Conservation (phyloP, 495 filamentous ascomycete species). For the Neurospora sp. region DNA sequence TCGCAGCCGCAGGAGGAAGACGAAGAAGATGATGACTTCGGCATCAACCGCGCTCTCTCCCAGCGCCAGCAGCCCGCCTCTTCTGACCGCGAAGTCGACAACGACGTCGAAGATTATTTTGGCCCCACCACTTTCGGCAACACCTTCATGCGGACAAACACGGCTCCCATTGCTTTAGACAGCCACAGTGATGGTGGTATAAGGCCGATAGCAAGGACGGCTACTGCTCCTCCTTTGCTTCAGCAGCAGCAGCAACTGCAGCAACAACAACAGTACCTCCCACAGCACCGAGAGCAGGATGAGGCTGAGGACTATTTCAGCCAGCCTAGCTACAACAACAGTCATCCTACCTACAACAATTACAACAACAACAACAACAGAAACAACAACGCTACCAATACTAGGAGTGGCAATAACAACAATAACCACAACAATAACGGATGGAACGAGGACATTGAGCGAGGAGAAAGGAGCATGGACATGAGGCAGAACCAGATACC, state of each 20-base stretch:
- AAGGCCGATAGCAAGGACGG: background rate
- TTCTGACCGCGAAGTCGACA: background rate
- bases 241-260: background rate
- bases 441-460: constrained; percentile 25
- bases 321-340: background rate
- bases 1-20: background rate
- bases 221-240: background rate
- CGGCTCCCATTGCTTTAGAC: background rate
- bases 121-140: background rate
- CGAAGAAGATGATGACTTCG: background rate
- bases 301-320: background rate
- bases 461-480: constrained; percentile 10
- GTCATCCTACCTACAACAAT: background rate
- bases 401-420: constrained; percentile 1
- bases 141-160: background rate
- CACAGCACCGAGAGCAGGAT: background rate
- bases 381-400: constrained; percentile 8
- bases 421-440: constrained; percentile 19
- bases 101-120: background rate
- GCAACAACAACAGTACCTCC: background rate
- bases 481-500: background rate
- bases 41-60: background rate
- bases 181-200: background rate
- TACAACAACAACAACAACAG: background rate
- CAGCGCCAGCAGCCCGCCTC: background rate